Evolutionary conservation across 169 alveolate species (phyloP).

Genomic region (Plasmodium berghei): DNA sequence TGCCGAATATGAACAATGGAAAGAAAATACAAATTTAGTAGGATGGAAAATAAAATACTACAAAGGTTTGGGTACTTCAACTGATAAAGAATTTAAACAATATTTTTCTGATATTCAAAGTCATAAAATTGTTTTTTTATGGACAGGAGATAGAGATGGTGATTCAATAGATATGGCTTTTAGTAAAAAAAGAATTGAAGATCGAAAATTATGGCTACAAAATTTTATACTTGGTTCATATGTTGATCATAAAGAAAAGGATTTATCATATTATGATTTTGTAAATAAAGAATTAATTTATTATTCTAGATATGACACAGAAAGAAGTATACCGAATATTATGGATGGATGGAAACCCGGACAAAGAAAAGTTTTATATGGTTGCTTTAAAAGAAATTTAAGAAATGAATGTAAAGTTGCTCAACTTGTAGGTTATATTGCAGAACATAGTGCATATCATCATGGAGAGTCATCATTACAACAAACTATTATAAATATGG

Average conservation of each 20-base stretch:
- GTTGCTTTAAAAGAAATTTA: constrained; percentile 96
- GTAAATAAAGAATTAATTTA: constrained; percentile 98
- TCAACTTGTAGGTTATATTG: constrained; percentile 95
- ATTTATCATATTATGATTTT: constrained; percentile 94
- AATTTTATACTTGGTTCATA: constrained; percentile 77
- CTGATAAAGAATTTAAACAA: constrained; percentile 98
- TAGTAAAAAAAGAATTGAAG: constrained; percentile 97
- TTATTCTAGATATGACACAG: constrained; percentile 97
- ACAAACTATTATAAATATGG: constrained; percentile 98
- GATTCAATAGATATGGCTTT: constrained; percentile 99
- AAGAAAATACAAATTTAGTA: constrained; percentile 88
- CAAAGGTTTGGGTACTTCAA: constrained; percentile 99
- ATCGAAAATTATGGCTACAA: constrained; percentile 96
- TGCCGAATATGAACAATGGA: constrained; percentile 97
- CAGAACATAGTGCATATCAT: constrained; percentile 99
- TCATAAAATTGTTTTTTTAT: constrained; percentile 93
- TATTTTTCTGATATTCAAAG: constrained; percentile 96
- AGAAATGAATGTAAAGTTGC: constrained; percentile 96
- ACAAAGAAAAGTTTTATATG: constrained; percentile 98
- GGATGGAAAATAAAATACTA: constrained; percentile 98
- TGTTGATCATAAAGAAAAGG: constrained; percentile 83
- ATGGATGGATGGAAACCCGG: constrained; percentile 99
- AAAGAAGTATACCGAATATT: constrained; percentile 97
- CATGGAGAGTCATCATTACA: constrained; percentile 99
- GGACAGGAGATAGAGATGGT: constrained; percentile 87